Evolutionary conservation across 441 rosid species (phyloP), one percentile per base, ranked within the genome.

Genomic region (Euphorbia schlechtendalii): DNA sequence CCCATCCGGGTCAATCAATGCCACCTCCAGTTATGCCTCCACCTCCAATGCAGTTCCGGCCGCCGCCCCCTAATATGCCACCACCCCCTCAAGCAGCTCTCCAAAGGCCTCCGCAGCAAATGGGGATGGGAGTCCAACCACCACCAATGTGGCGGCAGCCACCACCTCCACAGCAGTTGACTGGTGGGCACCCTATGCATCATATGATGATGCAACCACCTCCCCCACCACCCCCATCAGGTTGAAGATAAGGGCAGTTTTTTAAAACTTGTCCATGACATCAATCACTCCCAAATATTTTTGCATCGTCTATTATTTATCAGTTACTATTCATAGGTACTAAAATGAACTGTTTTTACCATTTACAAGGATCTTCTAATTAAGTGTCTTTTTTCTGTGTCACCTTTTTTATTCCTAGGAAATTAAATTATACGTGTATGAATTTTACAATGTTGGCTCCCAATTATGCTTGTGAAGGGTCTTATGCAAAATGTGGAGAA

Each of bases 201-300:
- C 87, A 81, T 21, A 81, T 75, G 80, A 69, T 79, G 68, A 84
- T 87, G 91, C 88, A 80, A 68, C n/a, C n/a, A n/a, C n/a, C n/a
- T n/a, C n/a, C n/a, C n/a, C 84, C 81, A 2, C 82, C 81, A 38
- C 63, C 81, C 7, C 66, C 73, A 21, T 28, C 52, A 9, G 55
- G 72, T 71, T 78, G 71, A 77, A 59, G 56, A 58, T 14, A 17
- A 13, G 1, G 52, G n/a, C 38, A 15, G n/a, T 27, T 53, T 67
- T 45, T 22, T 51, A 0, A 3, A 43, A 30, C 45, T 30, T 63
- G 30, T 54, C 40, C 8, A 13, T 49, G 27, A 49, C 51, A 54
- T 51, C 54, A 45, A 20, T 36, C 48, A 43, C n/a, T n/a, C n/a
- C n/a, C n/a, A n/a, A n/a, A n/a, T n/a, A n/a, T n/a, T n/a, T n/a